These are phyloP conservation scores for Suillus clintonianus DNA, from an alignment of 768 basidiomycete species.

Conservation along the genomic window DNA sequence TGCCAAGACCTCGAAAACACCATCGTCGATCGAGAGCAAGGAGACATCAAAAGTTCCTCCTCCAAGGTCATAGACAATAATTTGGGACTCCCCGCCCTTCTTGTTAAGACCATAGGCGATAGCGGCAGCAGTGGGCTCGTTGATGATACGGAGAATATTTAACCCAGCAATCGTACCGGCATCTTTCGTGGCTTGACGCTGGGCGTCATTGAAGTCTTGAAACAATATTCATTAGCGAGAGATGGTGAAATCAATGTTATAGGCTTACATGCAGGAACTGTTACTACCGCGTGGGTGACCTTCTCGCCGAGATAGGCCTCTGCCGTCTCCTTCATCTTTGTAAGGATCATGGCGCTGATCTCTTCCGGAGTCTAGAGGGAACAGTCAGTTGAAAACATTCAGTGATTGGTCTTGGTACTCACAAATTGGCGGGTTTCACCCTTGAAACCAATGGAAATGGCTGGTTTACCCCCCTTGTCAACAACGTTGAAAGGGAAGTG, in stretches of 20 bases:
- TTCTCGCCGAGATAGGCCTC: constrained; percentile 96
- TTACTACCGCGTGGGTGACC: constrained; percentile 97
- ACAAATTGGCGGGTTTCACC: constrained; percentile 83
- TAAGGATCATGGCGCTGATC: constrained; percentile 92
- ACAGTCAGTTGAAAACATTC: neutral
- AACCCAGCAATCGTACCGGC: constrained; percentile 95
- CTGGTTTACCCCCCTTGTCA: constrained; percentile 81
- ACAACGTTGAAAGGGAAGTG: constrained; percentile 83
- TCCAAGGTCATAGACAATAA: constrained; percentile 98
- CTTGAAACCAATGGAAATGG: constrained; percentile 76
- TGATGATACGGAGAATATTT: constrained; percentile 94
- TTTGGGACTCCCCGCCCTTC: constrained; percentile 90
- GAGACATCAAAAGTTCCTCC: constrained; percentile 99
- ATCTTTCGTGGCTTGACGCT: constrained; percentile 98
- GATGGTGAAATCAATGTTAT: neutral
- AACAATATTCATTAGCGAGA: constrained; percentile 37
- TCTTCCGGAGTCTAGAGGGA: constrained; percentile 82
- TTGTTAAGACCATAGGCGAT: constrained; percentile 99
- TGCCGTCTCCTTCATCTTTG: constrained; percentile 99
- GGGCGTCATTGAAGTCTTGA: constrained; percentile 95
- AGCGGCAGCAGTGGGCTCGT: constrained; percentile 96
- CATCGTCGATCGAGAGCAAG: constrained; percentile 91
- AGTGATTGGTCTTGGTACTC: constrained; percentile 25
- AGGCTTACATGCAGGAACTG: constrained; percentile 86
- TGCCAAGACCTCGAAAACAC: constrained; percentile 87